These are phyloP conservation scores for Brassica rapa DNA, from an alignment of 345 rosid species.

Conservation along the genomic window DNA sequence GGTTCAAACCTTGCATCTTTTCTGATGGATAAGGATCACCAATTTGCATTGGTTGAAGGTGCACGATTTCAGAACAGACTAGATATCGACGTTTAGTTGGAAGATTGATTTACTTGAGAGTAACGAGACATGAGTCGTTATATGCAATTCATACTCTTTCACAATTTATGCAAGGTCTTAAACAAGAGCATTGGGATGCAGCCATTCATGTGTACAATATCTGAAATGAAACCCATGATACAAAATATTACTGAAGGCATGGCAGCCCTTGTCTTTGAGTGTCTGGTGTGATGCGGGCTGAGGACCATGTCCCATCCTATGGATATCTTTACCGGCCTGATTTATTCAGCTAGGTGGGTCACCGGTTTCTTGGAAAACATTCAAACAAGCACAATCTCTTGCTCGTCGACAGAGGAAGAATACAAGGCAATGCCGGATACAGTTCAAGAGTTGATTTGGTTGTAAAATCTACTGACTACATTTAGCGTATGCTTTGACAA, in stretches of 20 bases:
- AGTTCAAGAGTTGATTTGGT: not conserved
- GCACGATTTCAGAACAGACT: not conserved
- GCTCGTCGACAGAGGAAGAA: not conserved
- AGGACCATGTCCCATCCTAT: not conserved
- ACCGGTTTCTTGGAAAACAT: not conserved
- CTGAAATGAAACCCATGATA: not conserved
- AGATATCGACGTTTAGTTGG: not conserved
- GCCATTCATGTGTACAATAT: not conserved
- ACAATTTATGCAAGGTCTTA: not conserved
- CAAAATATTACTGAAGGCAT: not conserved
- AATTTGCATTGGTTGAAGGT: not conserved
- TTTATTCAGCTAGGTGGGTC: not conserved
- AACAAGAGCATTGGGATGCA: not conserved
- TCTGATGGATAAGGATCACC: not conserved
- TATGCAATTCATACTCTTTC: not conserved
- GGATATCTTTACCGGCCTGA: not conserved
- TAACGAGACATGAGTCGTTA: not conserved
- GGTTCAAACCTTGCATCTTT: not conserved
- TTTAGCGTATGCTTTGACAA: not conserved
- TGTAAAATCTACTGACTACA: not conserved
- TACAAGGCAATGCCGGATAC: not conserved
- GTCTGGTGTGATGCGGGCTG: not conserved
- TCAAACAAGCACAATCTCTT: not conserved
- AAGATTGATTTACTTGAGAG: not conserved
- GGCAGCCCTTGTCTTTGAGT: not conserved